Evolutionary conservation across 257 asterid genomes (phyloP).

Genomic region (Ajuga chamaepitys): DNA sequence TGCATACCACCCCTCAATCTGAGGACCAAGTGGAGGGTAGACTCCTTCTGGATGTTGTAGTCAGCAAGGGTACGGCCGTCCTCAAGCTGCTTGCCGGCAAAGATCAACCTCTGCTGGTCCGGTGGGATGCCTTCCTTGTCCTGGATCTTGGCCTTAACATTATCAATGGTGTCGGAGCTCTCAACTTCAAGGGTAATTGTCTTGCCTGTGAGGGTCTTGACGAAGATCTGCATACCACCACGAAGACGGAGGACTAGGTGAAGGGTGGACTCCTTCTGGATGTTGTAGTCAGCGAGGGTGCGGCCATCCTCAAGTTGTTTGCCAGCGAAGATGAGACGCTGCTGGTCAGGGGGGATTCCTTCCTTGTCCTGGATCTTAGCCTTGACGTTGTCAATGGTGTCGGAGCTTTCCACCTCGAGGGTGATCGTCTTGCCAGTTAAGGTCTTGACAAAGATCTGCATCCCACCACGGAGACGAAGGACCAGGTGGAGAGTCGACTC

Average conservation of each 20-base stretch:
- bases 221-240: too few species aligned
- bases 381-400: conserved; percentile 34
- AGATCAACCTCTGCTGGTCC: conserved; percentile 31
- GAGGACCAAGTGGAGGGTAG: conserved; percentile 39
- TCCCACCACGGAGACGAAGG: conserved; percentile 32
- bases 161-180: conserved; percentile 28
- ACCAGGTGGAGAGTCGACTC: conserved; percentile 37
- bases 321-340: conserved; percentile 31
- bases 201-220: conserved; percentile 29
- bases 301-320: conserved; percentile 19
- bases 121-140: conserved; percentile 3
- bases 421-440: conserved; percentile 36
- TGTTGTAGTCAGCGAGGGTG: conserved; percentile 26
- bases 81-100: conserved; percentile 37
- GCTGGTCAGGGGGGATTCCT: conserved; percentile 38
- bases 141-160: conserved; percentile 7
- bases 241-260: too few species aligned
- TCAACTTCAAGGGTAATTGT: conserved; percentile 30
- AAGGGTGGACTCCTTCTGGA: too few species aligned
- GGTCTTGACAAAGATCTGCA: conserved; percentile 38
- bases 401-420: conserved; percentile 35
- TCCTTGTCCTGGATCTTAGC: conserved; percentile 40
- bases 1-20: conserved; percentile 50
- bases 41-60: conserved; percentile 41
- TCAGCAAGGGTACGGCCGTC: conserved; percentile 37